Conservation (phyloP, 495 filamentous ascomycete genomes). For the Penicillium samsonianum region DNA sequence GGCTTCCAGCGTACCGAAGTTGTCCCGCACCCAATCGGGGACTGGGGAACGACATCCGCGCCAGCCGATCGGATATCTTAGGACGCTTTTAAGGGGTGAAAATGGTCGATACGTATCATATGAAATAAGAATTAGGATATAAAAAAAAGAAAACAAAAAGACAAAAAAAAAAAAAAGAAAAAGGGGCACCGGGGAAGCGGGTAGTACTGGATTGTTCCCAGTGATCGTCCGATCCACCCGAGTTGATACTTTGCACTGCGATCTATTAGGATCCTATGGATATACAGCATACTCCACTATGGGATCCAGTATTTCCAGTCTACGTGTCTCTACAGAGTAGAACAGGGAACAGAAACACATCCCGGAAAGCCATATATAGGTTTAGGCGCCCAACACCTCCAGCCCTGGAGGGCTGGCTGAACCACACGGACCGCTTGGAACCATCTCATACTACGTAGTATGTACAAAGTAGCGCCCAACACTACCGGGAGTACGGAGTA, state of each 20-base stretch:
- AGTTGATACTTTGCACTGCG: constrained; percentile 5
- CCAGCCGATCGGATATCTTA: constrained; percentile 30
- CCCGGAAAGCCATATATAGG: too few species aligned
- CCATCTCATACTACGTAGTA: too few species aligned
- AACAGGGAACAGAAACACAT: not conserved
- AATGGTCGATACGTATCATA: constrained; percentile 2
- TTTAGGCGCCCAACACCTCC: too few species aligned
- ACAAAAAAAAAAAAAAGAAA: not conserved
- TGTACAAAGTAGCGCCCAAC: constrained; percentile 1
- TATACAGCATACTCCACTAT: not conserved
- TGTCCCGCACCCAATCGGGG: constrained; percentile 31
- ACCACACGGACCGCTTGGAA: not conserved
- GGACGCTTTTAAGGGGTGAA: not conserved
- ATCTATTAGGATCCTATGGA: not conserved
- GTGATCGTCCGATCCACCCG: constrained; percentile 15
- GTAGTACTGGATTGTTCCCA: constrained; percentile 2
- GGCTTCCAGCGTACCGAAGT: constrained; percentile 20
- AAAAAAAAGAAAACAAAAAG: not conserved
- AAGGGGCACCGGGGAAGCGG: constrained; percentile 14
- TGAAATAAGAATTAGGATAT: too few species aligned
- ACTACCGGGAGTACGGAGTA: not conserved
- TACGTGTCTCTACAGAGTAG: not conserved
- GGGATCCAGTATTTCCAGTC: not conserved
- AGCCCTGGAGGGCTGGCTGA: not conserved
- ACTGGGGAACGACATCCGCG: constrained; percentile 20